phyloP scores from a whole-genome alignment of 2,329 filamentous ascomycete species.

The Podosphaera fusca region DNA sequence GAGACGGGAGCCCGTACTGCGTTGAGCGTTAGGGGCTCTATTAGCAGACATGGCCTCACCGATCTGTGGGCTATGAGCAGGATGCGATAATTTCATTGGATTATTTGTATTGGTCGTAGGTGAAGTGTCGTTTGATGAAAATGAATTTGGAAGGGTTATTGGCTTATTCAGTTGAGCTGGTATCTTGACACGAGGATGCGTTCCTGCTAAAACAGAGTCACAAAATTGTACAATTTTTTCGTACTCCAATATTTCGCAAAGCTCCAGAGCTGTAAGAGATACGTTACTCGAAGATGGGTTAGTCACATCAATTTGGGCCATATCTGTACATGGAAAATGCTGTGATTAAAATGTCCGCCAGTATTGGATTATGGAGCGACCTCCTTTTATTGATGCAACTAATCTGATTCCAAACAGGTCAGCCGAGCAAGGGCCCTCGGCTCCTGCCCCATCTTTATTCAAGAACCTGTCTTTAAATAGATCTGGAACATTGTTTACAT shows the following conservation, averaged over 20 bases:
- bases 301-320: conserved; percentile 19
- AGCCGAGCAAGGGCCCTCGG: too few species aligned
- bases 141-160: conserved; percentile 2
- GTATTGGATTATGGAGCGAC: too few species aligned
- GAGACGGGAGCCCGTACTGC: conserved; percentile 15
- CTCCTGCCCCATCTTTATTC: too few species aligned
- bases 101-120: conserved; percentile 8
- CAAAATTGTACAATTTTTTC: conserved; percentile 60
- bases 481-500: too few species aligned
- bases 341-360: background rate
- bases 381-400: too few species aligned
- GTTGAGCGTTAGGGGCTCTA: conserved; percentile 10
- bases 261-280: conserved; percentile 23
- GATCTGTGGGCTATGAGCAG: conserved; percentile 1
- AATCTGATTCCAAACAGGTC: too few species aligned
- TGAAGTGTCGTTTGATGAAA: background rate
- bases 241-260: conserved; percentile 43
- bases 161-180: conserved; percentile 21
- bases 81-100: conserved; percentile 5
- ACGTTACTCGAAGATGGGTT: conserved; percentile 12
- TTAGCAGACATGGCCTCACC: conserved; percentile 10
- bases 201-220: conserved; percentile 60
- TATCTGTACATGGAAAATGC: conserved; percentile 7
- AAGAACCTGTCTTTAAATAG: too few species aligned
- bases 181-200: conserved; percentile 39